Conservation (phyloP, 2,329 filamentous ascomycete species). For the Talaromyces atroroseus region DNA sequence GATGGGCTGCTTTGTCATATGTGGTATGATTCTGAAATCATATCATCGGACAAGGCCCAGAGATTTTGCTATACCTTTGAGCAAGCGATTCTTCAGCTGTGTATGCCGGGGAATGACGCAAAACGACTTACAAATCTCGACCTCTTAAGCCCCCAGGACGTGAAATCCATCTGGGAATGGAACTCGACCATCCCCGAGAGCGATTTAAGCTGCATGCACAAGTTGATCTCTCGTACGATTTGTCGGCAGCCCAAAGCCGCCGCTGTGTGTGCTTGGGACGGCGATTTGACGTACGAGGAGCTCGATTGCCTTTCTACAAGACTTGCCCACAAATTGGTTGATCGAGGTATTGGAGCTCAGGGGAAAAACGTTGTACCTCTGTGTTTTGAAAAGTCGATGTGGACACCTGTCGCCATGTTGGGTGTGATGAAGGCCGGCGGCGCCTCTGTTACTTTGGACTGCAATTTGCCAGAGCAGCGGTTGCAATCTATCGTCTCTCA, state of each 20-base stretch:
- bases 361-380: conserved; percentile 1
- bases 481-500: neutral
- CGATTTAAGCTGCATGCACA: too few relatives aligned
- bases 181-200: too few relatives aligned
- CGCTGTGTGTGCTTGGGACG: neutral
- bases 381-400: conserved; percentile 10
- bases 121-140: too few relatives aligned
- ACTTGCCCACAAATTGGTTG: neutral
- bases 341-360: neutral
- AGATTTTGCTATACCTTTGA: too few relatives aligned
- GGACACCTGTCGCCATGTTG: conserved; percentile 1
- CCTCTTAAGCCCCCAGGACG: too few relatives aligned
- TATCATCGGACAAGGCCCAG: too few relatives aligned
- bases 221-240: too few relatives aligned
- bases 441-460: conserved; percentile 3
- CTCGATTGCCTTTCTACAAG: neutral
- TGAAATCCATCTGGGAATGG: too few relatives aligned
- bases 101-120: too few relatives aligned
- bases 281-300: conserved; percentile 1
- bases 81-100: too few relatives aligned
- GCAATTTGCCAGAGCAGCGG: neutral
- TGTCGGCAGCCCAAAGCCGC: neutral
- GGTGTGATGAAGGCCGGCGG: conserved; percentile 10
- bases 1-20: too few relatives aligned
- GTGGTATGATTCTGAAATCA: too few relatives aligned